Base-by-base conservation (phyloP, 352 stramenopile species). In the Pythium periplocum region DNA sequence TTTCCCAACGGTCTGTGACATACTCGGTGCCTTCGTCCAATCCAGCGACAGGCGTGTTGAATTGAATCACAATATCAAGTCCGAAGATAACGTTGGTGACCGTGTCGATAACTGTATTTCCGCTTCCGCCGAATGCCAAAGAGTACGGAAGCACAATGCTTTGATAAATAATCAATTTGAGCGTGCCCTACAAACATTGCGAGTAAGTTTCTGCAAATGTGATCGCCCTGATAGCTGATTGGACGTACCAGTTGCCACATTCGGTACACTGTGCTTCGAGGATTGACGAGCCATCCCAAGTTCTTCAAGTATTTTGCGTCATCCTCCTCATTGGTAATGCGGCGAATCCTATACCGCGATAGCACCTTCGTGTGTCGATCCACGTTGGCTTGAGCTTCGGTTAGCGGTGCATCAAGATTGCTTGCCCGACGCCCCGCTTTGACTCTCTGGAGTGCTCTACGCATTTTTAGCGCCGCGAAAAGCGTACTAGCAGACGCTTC, bases 81-180 rank as follows among this genome's bases (percentile, higher is more conserved):
- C 69, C 76, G 44, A 93, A 93, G 10, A 93, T 65, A 45, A 64
- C 59, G 49, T 76, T 92, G 59, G 81, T 90, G 40, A 76, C 57
- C 11, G 70, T 72, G 42, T 90, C 79, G 26, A 85, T 60, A 1
- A 44, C 45, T 4, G 58, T 67, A 45, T 43, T 84, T 48, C 85
- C 74, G 42, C 64, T 84, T 4, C 68, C 66, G 10, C 70, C 67
- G 40, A 91, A 91, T 1, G 78, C 76, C 9, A 91, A 62, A 3
- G 59, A 62, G 48, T 85, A 92, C 10, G 82, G 82, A 32, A 92
- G 57, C 43, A 80, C 64, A n/a, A 92, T 55, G 44, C 75, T 88
- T 57, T 92, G 82, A 46, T 92, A 88, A 9, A 92, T 73, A 51
- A 92, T 88, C 31, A 90, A 69, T 31, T 82, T 11, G 11, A 92